Conservation (phyloP, 331 rosid species). For the Stylosanthes scabra region DNA sequence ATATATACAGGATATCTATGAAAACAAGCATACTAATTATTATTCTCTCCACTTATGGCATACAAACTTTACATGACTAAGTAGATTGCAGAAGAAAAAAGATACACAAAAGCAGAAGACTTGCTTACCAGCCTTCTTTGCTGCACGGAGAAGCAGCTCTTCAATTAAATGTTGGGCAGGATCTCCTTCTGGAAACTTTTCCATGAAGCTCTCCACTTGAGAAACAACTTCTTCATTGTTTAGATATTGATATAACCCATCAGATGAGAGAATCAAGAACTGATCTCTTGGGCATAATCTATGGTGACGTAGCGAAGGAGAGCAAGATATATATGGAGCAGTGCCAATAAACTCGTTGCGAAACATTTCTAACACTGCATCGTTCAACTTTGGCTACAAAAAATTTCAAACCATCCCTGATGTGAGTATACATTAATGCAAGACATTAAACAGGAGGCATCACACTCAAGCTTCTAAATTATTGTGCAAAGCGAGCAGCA, state of each 20-base stretch:
- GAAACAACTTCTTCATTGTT: conserved; percentile 93
- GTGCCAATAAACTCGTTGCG: conserved; percentile 91
- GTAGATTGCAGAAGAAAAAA: conserved; percentile 28
- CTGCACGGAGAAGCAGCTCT: conserved; percentile 96
- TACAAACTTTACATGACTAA: conserved; percentile 32
- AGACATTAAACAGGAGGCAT: conserved; percentile 35
- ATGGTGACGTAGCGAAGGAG: conserved; percentile 87
- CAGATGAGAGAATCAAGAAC: conserved; percentile 91
- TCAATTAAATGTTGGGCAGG: conserved; percentile 97
- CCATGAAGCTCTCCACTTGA: conserved; percentile 87
- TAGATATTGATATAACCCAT: conserved; percentile 90
- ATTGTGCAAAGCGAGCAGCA: conserved; percentile 6
- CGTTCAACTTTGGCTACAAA: conserved; percentile 88
- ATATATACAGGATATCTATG: background rate
- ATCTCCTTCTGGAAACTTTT: conserved; percentile 96
- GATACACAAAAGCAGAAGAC: conserved; percentile 30
- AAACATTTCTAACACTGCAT: conserved; percentile 83
- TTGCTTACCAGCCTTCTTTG: conserved; percentile 84
- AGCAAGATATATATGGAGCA: conserved; percentile 84
- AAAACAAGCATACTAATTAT: conserved; percentile 23
- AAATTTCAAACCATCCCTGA: conserved; percentile 43
- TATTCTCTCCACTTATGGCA: conserved; percentile 4
- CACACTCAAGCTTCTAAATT: conserved; percentile 28
- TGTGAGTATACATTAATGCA: conserved; percentile 28
- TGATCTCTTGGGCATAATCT: conserved; percentile 81